Conservation (phyloP, 2,329 filamentous ascomycete species). For the Claviceps pusilla region DNA sequence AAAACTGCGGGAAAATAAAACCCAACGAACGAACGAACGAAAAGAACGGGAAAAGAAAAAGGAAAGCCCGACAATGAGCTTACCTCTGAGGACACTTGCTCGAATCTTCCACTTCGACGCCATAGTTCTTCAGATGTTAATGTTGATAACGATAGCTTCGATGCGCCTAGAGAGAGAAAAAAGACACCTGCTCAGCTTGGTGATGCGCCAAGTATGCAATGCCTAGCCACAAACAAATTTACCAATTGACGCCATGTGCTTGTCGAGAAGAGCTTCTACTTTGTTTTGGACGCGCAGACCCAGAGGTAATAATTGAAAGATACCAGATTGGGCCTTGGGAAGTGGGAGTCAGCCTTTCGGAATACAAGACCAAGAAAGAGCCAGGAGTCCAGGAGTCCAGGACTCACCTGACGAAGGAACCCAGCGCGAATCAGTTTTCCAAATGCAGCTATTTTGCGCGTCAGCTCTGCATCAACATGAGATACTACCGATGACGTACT, state of each 20-base stretch:
- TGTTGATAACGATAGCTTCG: conserved; percentile 67
- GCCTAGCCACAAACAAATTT: conserved; percentile 6
- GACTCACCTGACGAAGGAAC: conserved; percentile 53
- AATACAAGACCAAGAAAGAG: conserved; percentile 1
- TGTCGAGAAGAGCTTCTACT: conserved; percentile 70
- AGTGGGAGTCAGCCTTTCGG: background rate
- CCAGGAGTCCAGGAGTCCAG: background rate
- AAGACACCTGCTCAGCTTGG: background rate
- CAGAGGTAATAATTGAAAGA: conserved; percentile 83
- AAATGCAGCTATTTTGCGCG: conserved; percentile 38
- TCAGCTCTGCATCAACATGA: conserved; percentile 7
- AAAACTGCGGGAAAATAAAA: background rate
- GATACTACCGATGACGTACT: conserved; percentile 20
- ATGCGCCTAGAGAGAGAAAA: conserved; percentile 41
- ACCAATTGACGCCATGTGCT: conserved; percentile 70
- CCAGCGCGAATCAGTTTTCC: conserved; percentile 55
- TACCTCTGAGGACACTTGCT: conserved; percentile 58
- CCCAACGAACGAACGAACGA: background rate
- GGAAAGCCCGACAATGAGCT: background rate
- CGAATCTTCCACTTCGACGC: conserved; percentile 68
- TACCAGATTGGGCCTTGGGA: conserved; percentile 63
- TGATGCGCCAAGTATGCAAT: background rate
- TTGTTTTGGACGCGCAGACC: conserved; percentile 81
- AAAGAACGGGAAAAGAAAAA: background rate
- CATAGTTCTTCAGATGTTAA: conserved; percentile 76